These are phyloP conservation scores for Fusarium zealandicum DNA, from an alignment of 2,329 filamentous ascomycete genomes.

Conservation along the genomic window DNA sequence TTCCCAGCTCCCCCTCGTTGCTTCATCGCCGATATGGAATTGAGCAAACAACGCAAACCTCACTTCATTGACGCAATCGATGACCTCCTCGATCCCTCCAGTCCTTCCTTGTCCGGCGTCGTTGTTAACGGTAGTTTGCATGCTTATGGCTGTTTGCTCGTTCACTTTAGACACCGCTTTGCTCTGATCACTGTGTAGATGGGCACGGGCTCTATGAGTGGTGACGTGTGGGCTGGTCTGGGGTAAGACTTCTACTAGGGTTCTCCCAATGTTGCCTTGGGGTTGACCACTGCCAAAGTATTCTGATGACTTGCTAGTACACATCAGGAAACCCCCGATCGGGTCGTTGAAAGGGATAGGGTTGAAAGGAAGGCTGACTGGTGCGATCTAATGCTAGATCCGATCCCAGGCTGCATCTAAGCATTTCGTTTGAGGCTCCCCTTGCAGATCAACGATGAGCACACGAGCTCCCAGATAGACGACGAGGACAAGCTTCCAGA, in stretches of 20 bases:
- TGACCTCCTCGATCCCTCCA: background rate
- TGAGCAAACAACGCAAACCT: background rate
- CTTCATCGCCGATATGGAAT: slow-evolving; percentile 4
- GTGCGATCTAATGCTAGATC: slow-evolving; percentile 4
- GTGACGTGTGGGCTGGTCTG: slow-evolving; percentile 14
- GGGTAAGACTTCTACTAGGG: slow-evolving; percentile 8
- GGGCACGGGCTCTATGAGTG: slow-evolving; percentile 5
- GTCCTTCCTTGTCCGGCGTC: background rate
- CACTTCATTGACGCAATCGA: slow-evolving; percentile 36
- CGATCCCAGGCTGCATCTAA: background rate
- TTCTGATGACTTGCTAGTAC: background rate
- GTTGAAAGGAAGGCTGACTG: background rate
- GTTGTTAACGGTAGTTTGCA: slow-evolving; percentile 1
- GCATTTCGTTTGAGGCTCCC: background rate
- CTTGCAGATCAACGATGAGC: background rate
- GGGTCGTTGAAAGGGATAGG: background rate
- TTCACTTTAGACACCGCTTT: background rate
- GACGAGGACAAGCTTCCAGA: background rate
- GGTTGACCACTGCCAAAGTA: no score
- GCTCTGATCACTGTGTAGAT: background rate
- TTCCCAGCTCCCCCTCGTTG: background rate
- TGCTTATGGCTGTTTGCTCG: slow-evolving; percentile 8
- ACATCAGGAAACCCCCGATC: background rate
- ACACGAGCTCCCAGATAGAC: background rate
- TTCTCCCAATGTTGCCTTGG: background rate